A percentile compares a stretch with the other conserved stretches of the same genome.
phyloP scores from a whole-genome alignment of 257 asterid genomes.

The Pogostemon cablin region DNA sequence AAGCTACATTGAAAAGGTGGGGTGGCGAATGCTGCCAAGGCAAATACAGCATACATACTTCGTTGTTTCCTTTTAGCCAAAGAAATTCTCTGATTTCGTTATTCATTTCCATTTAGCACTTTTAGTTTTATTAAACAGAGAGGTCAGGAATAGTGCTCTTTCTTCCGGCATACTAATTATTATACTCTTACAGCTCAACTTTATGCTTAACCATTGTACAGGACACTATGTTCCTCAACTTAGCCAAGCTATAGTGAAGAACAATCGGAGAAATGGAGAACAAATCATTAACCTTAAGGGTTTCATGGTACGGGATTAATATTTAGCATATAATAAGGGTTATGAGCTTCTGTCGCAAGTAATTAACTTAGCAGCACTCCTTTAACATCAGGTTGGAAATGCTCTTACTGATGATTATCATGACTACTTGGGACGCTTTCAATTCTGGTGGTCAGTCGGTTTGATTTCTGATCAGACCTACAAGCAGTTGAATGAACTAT shows the following conservation, averaged over 20 bases:
- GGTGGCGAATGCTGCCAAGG: background rate
- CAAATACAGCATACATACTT: no score
- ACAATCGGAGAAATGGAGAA: slow-evolving; percentile 56
- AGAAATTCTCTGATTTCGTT: no score
- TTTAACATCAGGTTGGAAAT: slow-evolving; percentile 78
- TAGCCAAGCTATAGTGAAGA: slow-evolving; percentile 78
- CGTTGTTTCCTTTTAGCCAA: no score
- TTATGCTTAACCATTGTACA: slow-evolving; percentile 34
- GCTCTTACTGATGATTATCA: slow-evolving; percentile 87
- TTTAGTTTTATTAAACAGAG: background rate
- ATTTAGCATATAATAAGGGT: slow-evolving; percentile 10
- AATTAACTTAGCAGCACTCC: slow-evolving; percentile 10
- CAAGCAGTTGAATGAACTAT: slow-evolving; percentile 64
- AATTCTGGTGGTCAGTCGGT: slow-evolving; percentile 88
- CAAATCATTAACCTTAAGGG: slow-evolving; percentile 77
- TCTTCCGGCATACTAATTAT: slow-evolving; percentile 5
- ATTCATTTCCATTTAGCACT: no score
- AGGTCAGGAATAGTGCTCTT: background rate
- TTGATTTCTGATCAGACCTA: slow-evolving; percentile 92
- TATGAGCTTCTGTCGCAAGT: slow-evolving; percentile 16
- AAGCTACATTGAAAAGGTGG: background rate
- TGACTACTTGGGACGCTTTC: slow-evolving; percentile 79
- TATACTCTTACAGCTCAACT: slow-evolving; percentile 19
- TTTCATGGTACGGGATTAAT: slow-evolving; percentile 67
- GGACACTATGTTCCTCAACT: slow-evolving; percentile 99